Evolutionary conservation across 2,329 filamentous ascomycete species (phyloP).

Genomic region (Allantophomopsis lycopodina): DNA sequence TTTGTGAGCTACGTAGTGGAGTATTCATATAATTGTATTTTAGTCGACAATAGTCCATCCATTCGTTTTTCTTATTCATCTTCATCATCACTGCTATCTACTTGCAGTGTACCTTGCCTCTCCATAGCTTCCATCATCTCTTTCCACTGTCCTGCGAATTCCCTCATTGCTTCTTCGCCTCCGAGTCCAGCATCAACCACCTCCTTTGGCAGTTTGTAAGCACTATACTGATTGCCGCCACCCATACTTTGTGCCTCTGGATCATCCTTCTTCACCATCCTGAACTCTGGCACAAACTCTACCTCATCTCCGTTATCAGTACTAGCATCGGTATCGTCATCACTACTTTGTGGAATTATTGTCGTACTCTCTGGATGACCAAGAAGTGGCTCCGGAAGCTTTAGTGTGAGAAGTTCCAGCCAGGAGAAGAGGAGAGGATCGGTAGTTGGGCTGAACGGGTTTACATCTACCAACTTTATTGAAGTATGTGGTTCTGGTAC

Average conservation of each 20-base stretch:
- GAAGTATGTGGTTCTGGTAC: slow-evolving; percentile 49
- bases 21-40: too few relatives aligned
- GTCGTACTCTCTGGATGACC: slow-evolving; percentile 24
- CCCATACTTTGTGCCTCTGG: slow-evolving; percentile 75
- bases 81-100: too few relatives aligned
- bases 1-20: too few relatives aligned
- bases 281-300: slow-evolving; percentile 58
- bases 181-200: slow-evolving; percentile 61
- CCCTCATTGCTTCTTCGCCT: slow-evolving; percentile 64
- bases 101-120: too few relatives aligned
- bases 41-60: too few relatives aligned
- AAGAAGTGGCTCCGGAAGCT: slow-evolving; percentile 43
- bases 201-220: slow-evolving; percentile 89
- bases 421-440: slow-evolving; percentile 84
- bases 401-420: slow-evolving; percentile 68
- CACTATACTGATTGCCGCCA: slow-evolving; percentile 74
- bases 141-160: slow-evolving; percentile 68
- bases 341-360: slow-evolving; percentile 17
- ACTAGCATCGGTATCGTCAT: slow-evolving; percentile 26
- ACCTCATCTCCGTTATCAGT: slow-evolving; percentile 38
- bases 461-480: slow-evolving; percentile 79
- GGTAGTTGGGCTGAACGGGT: slow-evolving; percentile 83
- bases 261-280: slow-evolving; percentile 72
- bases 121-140: slow-evolving; percentile 27
- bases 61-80: too few relatives aligned